Conservation (phyloP, 1,139 yeast species). For the Geotrichum fermentans region DNA sequence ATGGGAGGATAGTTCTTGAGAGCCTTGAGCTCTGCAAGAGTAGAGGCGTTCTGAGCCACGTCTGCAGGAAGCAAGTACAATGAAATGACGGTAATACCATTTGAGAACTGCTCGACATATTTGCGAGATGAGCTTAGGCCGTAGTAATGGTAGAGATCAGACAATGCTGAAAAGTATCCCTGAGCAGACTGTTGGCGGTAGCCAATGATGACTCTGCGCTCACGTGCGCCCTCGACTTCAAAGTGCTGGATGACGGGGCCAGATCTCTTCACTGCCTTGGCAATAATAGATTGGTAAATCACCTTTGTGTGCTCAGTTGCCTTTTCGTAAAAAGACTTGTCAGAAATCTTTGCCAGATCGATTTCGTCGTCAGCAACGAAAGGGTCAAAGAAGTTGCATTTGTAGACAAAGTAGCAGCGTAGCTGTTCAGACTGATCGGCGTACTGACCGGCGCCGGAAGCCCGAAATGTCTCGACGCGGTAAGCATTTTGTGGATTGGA, state of each 20-base stretch:
- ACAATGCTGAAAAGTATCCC: constrained; percentile 81
- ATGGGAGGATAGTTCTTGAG: constrained; percentile 43
- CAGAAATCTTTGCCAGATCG: constrained; percentile 66
- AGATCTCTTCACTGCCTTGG: constrained; percentile 64
- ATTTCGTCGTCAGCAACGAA: constrained; percentile 41
- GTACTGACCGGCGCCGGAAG: constrained; percentile 49
- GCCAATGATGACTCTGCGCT: constrained; percentile 84
- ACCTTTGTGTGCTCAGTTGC: constrained; percentile 76
- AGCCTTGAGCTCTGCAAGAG: constrained; percentile 35
- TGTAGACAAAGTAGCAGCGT: constrained; percentile 82
- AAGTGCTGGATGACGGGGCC: constrained; percentile 93
- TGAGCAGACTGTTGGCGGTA: constrained; percentile 81
- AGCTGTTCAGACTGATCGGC: constrained; percentile 45
- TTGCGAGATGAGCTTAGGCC: constrained; percentile 81
- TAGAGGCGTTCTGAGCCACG: constrained; percentile 37
- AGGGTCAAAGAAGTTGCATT: constrained; percentile 54
- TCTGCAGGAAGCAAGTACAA: constrained; percentile 66
- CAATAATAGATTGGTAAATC: constrained; percentile 68
- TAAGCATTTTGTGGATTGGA: constrained; percentile 49
- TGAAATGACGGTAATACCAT: constrained; percentile 82
- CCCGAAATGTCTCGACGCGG: constrained; percentile 80
- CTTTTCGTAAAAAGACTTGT: constrained; percentile 69
- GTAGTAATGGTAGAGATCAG: constrained; percentile 85
- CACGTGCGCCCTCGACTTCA: constrained; percentile 70
- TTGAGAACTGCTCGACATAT: constrained; percentile 89